Evolutionary conservation across 2,329 filamentous ascomycete species (phyloP).

Genomic region (Aspergillus cejpii): DNA sequence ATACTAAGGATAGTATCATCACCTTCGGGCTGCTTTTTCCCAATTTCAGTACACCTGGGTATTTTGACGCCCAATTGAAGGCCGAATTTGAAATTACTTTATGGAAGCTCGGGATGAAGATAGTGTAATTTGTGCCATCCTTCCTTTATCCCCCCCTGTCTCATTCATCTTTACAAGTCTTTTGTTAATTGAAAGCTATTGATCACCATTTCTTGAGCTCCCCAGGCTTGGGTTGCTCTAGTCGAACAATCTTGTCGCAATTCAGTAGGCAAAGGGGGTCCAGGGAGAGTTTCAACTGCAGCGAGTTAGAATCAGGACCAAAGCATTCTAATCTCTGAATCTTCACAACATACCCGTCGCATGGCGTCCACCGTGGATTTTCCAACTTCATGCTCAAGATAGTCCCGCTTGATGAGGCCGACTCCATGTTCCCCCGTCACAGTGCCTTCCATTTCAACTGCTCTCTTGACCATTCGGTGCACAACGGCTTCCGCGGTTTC

Average conservation of each 20-base stretch:
- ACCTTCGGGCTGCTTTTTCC: no score
- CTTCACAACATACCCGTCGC: slow-evolving; percentile 48
- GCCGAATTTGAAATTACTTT: no score
- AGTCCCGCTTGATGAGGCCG: slow-evolving; percentile 63
- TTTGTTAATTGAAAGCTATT: neutral
- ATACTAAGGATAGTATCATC: slow-evolving; percentile 19
- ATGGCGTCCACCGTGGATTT: slow-evolving; percentile 56
- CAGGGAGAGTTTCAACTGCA: slow-evolving; percentile 56
- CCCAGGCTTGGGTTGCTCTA: slow-evolving; percentile 44
- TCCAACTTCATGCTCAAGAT: slow-evolving; percentile 57
- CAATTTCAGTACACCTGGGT: no score
- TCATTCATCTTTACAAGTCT: neutral
- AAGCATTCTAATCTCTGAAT: neutral
- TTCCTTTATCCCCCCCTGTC: neutral
- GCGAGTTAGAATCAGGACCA: slow-evolving; percentile 14
- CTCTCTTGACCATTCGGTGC: slow-evolving; percentile 62
- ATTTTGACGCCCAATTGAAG: no score
- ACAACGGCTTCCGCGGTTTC: slow-evolving; percentile 53
- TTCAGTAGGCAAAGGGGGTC: slow-evolving; percentile 61
- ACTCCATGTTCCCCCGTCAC: slow-evolving; percentile 68
- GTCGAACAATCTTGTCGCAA: slow-evolving; percentile 59
- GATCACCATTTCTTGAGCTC: slow-evolving; percentile 45
- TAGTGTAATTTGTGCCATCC: neutral
- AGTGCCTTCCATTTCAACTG: slow-evolving; percentile 64
- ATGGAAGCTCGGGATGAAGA: neutral